Evolutionary conservation across 192 early-diverging fungal species (phyloP), one percentile per base, ranked within the genome.

Genomic region (Coemansia asiatica): DNA sequence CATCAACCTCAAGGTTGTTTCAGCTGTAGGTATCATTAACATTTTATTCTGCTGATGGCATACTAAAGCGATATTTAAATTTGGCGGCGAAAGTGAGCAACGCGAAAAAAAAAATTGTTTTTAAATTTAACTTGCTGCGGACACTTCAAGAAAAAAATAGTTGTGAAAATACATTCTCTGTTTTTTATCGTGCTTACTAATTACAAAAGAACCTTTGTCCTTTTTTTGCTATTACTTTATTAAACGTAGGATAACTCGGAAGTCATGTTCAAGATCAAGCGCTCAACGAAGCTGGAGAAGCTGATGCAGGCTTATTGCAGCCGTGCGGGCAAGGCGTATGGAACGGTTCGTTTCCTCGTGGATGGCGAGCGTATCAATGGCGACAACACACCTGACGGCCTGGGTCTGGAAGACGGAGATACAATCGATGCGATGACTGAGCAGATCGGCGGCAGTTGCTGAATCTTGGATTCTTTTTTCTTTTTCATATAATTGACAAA

Each of bases 181-280:
- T 16, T 44, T 48, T 15, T 48, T 51, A 21, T 26, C 22, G 12
- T 54, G 51, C 22, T 54, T 21, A 54, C 51, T 54, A 54, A 54
- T n/a, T 28, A 6, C 51, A 16, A 4, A 54, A 54, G 26, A 33
- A 8, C 31, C 31, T 3, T 8, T 6, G 6, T 28, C 51, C 9
- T 27, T 15, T 54, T 1, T 29, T 47, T 4, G 19, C 29, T 33
- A n/a, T n/a, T n/a, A n/a, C n/a, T n/a, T n/a, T n/a, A n/a, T n/a
- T n/a, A n/a, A n/a, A n/a, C n/a, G 40, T 75, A 73, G 93, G 94
- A 87, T 73, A 85, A 80, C 64, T 87, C 86, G 53, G 91, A 92
- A 68, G 87, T 92, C 15, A 89, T 90, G 78, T 98, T 98, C 84
- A 98, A 96, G 83, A 98, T 98, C 79, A 98, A 97, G 81, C 87